phyloP scores from a whole-genome alignment of 2,329 filamentous ascomycete genomes.

The Aureobasidium mangrovei region DNA sequence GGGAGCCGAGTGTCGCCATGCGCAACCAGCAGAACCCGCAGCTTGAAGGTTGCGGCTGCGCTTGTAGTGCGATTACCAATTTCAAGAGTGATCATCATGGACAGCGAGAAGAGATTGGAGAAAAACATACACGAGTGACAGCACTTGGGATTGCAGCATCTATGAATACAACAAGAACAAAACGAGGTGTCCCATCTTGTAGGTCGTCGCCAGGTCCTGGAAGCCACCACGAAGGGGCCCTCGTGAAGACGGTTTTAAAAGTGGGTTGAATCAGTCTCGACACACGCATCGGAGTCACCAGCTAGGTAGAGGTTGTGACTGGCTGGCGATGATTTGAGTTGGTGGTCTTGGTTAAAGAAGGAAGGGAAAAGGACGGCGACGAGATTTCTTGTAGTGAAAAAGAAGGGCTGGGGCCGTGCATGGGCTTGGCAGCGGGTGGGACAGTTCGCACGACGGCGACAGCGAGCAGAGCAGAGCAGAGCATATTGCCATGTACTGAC shows the following conservation, averaged over 20 bases:
- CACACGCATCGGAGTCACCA: constrained; percentile 63
- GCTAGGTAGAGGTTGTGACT: constrained; percentile 47
- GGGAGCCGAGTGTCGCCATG: constrained; percentile 40
- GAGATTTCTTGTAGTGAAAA: constrained; percentile 15
- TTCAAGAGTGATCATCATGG: constrained; percentile 25
- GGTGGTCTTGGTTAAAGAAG: constrained; percentile 52
- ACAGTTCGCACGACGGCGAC: constrained; percentile 8
- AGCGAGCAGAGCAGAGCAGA: background rate
- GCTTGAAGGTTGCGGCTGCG: constrained; percentile 37
- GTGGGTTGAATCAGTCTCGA: constrained; percentile 58
- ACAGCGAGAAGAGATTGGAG: background rate
- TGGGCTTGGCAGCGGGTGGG: constrained; percentile 9
- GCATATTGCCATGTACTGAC: background rate
- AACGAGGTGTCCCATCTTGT: constrained; percentile 48
- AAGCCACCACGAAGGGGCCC: constrained; percentile 48
- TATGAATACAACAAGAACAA: constrained; percentile 17
- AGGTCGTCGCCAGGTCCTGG: constrained; percentile 63
- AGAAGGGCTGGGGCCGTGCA: constrained; percentile 8
- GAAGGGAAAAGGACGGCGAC: constrained; percentile 28
- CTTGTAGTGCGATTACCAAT: constrained; percentile 42
- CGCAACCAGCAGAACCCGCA: constrained; percentile 37
- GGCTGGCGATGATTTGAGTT: constrained; percentile 67
- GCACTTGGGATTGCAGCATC: background rate
- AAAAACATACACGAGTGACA: constrained; percentile 12
- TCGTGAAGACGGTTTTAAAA: constrained; percentile 80